Evolutionary conservation across 2,329 filamentous ascomycete species (phyloP).

Genomic region (Sarocladium kiliense): DNA sequence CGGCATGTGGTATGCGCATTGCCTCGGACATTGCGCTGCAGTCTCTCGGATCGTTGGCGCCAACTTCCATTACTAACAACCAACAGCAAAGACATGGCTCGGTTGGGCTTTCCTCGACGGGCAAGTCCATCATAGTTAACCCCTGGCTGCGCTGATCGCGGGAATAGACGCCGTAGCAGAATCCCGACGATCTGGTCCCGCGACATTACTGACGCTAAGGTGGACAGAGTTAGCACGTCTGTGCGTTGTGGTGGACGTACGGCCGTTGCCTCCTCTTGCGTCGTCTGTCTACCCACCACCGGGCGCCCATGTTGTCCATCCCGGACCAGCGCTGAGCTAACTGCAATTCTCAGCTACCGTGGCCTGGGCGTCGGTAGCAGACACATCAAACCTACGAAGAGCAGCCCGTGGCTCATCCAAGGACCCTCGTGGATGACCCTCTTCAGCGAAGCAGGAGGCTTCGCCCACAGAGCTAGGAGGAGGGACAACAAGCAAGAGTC

Average conservation of each 20-base stretch:
- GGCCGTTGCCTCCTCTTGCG: background rate
- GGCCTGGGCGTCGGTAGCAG: too few species aligned
- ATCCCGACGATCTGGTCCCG: slow-evolving; percentile 29
- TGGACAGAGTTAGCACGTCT: slow-evolving; percentile 11
- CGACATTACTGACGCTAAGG: slow-evolving; percentile 25
- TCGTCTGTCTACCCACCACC: background rate
- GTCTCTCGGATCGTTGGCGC: background rate
- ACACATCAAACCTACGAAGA: too few species aligned
- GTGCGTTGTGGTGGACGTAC: background rate
- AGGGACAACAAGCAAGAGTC: too few species aligned
- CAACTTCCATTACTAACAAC: background rate
- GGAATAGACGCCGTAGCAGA: slow-evolving; percentile 5
- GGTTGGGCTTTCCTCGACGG: background rate
- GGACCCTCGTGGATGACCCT: too few species aligned
- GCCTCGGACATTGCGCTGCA: background rate
- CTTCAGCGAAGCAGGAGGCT: too few species aligned
- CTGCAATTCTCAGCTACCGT: too few species aligned
- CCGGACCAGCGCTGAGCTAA: too few species aligned
- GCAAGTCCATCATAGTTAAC: background rate
- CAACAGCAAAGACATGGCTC: background rate
- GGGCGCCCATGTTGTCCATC: background rate
- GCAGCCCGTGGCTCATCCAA: too few species aligned
- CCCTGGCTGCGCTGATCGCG: background rate
- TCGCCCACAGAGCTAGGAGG: too few species aligned
- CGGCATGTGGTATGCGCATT: background rate